Evolutionary conservation across 148 eudicot genomes (phyloP).

Genomic region (Persicaria tinctoria): DNA sequence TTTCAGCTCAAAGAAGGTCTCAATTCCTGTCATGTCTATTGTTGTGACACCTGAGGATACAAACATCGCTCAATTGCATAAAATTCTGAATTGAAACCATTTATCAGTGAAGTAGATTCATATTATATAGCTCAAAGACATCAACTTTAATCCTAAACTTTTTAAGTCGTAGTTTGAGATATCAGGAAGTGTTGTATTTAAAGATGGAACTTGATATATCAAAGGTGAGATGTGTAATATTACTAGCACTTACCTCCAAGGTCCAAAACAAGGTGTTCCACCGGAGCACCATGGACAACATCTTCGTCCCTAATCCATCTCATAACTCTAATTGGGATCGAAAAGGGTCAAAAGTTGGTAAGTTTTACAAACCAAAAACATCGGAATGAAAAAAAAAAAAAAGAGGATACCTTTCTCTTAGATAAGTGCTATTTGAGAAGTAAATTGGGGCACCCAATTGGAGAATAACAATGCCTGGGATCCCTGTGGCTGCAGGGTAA

Average conservation of each 20-base stretch:
- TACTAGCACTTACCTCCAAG: constrained; percentile 43
- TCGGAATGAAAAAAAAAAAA: not conserved
- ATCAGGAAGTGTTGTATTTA: too few species aligned
- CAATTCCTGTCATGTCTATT: constrained; percentile 78
- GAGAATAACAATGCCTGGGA: constrained; percentile 49
- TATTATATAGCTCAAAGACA: not conserved
- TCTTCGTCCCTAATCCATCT: constrained; percentile 89
- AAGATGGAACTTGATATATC: too few species aligned
- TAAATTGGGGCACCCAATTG: constrained; percentile 77
- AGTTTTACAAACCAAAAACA: not conserved
- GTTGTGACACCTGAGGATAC: constrained; percentile 56
- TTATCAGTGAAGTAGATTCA: not conserved
- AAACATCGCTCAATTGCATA: not conserved
- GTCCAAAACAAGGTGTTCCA: constrained; percentile 66
- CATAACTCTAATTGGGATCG: constrained; percentile 35
- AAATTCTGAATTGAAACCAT: too few species aligned
- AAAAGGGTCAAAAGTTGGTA: not conserved
- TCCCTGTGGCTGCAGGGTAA: constrained; percentile 39
- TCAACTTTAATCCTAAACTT: not conserved
- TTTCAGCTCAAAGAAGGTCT: constrained; percentile 51
- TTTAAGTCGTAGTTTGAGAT: too few species aligned
- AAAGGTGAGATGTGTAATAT: not conserved
- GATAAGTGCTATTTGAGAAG: constrained; percentile 54
- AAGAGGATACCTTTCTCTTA: constrained; percentile 51
- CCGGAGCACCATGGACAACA: constrained; percentile 15